Conservation (phyloP, 768 basidiomycete genomes). For the Naganishia antarctica region DNA sequence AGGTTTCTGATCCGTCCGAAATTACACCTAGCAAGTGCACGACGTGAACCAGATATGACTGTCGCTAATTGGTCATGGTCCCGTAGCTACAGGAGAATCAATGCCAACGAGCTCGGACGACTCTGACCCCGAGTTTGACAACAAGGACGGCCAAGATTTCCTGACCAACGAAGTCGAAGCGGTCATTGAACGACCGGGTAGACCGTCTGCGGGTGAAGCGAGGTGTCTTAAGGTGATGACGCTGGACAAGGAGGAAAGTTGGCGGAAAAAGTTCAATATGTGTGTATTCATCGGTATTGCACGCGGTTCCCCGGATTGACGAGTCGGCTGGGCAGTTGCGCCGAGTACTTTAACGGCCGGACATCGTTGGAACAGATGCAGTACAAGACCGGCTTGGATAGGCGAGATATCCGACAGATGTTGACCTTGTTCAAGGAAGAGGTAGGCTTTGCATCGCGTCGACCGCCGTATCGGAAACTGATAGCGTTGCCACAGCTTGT, state of each 20-base stretch:
- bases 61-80: background rate
- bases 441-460: conserved; percentile 54
- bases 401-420: conserved; percentile 76
- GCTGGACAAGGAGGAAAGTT: conserved; percentile 65
- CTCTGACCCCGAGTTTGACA: conserved; percentile 10
- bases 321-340: conserved; percentile 58
- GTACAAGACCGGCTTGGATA: conserved; percentile 76
- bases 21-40: conserved; percentile 16
- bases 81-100: conserved; percentile 24
- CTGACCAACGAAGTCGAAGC: conserved; percentile 23
- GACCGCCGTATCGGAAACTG: too few species aligned
- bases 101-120: conserved; percentile 26
- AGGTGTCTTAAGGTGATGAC: conserved; percentile 89
- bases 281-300: too few species aligned
- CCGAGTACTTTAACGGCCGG: conserved; percentile 89
- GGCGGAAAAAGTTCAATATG: conserved; percentile 73
- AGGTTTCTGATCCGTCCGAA: conserved; percentile 3
- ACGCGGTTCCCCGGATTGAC: too few species aligned
- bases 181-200: conserved; percentile 30
- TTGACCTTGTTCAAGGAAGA: conserved; percentile 82
- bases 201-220: conserved; percentile 53
- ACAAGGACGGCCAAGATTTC: conserved; percentile 18
- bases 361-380: conserved; percentile 88
- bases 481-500: background rate
- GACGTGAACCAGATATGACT: background rate